A percentile compares a stretch with the other conserved stretches of the same genome.
Evolutionary conservation across 768 basidiomycete species (phyloP).

Genomic region (Tulasnella sp.): DNA sequence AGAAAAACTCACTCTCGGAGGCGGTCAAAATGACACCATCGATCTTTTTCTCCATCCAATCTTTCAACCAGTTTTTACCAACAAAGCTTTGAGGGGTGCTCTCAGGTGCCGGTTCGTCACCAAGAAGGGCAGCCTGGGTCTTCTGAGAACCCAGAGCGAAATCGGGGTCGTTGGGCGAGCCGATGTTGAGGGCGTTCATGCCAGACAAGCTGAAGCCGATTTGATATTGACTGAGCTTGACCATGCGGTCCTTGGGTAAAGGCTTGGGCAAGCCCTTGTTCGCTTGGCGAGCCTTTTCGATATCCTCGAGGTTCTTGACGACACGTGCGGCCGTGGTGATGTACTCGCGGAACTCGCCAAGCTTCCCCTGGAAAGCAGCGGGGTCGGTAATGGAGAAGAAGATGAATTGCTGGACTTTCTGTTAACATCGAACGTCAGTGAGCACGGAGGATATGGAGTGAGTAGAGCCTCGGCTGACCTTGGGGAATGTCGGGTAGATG

Average conservation of each 20-base stretch:
- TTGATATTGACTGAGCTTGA: neutral
- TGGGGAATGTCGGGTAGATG: slow-evolving; percentile 11
- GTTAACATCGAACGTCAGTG: neutral
- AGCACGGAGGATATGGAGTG: neutral
- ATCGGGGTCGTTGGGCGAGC: neutral
- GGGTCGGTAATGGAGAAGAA: slow-evolving; percentile 18
- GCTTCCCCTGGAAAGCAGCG: neutral
- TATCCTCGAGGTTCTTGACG: neutral
- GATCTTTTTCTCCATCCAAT: slow-evolving; percentile 8
- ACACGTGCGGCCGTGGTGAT: slow-evolving; percentile 13
- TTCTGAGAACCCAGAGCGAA: neutral
- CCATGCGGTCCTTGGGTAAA: neutral
- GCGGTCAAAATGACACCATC: slow-evolving; percentile 16
- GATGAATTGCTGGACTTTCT: slow-evolving; percentile 14
- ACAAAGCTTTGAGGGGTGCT: neutral
- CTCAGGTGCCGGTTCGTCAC: neutral
- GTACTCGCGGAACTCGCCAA: neutral
- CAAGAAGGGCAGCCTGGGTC: neutral
- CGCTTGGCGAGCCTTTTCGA: neutral
- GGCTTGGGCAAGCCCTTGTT: neutral
- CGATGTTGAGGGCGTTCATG: neutral
- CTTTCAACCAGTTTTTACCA: neutral
- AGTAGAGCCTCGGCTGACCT: neutral
- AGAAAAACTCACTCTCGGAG: neutral
- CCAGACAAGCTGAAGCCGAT: neutral